These are phyloP conservation scores for Mrakia hoshinonis DNA, from an alignment of 768 basidiomycete species.

Conservation along the genomic window DNA sequence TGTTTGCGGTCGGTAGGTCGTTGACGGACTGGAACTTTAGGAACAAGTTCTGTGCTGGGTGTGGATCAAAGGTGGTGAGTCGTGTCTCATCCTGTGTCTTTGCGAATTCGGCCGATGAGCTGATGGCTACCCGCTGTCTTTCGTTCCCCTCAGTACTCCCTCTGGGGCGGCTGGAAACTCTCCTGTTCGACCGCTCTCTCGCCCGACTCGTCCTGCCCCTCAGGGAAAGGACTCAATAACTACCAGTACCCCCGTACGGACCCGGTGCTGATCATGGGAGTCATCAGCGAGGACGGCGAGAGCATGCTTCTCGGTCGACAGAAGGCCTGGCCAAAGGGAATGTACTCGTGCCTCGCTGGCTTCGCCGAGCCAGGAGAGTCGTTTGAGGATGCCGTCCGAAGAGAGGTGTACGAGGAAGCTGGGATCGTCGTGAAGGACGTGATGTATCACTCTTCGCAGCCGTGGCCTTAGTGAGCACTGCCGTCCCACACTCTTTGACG, in stretches of 20 bases:
- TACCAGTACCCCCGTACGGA: conserved; percentile 60
- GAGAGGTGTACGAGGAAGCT: conserved; percentile 92
- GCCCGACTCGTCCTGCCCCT: conserved; percentile 33
- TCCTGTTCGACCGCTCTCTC: conserved; percentile 53
- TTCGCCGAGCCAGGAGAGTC: conserved; percentile 62
- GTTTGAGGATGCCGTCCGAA: conserved; percentile 82
- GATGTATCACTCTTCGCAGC: conserved; percentile 43
- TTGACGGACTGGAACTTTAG: conserved; percentile 89
- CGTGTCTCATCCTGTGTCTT: not conserved
- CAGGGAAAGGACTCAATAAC: conserved; percentile 69
- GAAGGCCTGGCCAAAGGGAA: conserved; percentile 45
- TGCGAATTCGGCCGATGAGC: not conserved
- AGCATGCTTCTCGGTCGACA: conserved; percentile 74
- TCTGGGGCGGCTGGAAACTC: conserved; percentile 65
- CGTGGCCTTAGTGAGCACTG: conserved; percentile 79
- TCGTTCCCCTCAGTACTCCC: conserved; percentile 18
- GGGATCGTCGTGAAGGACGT: conserved; percentile 79
- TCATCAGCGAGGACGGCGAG: conserved; percentile 68
- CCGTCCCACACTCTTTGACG: too few species aligned
- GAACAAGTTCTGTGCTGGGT: conserved; percentile 88
- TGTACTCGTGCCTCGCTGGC: conserved; percentile 74
- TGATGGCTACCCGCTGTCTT: not conserved
- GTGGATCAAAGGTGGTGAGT: conserved; percentile 53
- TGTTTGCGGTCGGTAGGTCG: conserved; percentile 69
- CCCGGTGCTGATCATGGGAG: conserved; percentile 70